Conservation (phyloP, 768 basidiomycete genomes). For the Strobilomyces confusus region DNA sequence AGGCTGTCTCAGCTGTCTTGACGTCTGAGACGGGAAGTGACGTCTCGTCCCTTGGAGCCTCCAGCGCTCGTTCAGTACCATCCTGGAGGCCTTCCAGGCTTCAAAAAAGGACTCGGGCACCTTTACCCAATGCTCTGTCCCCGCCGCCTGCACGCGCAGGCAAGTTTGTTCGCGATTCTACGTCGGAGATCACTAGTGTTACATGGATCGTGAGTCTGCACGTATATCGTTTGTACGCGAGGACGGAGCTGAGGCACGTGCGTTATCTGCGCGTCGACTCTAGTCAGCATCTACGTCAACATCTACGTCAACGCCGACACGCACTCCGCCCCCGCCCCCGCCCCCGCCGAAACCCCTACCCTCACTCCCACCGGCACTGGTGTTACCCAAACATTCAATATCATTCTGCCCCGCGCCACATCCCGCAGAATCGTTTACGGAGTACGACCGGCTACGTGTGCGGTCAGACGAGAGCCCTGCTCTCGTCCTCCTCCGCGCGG, state of each 20-base stretch:
- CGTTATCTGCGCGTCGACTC: background rate
- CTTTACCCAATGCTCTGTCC: background rate
- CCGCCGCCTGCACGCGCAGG: background rate
- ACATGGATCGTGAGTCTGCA: conserved; percentile 18
- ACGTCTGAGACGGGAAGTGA: conserved; percentile 27
- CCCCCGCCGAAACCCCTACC: too few relatives aligned
- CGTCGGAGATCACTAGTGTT: conserved; percentile 3
- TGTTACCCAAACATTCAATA: conserved; percentile 4
- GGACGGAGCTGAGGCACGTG: background rate
- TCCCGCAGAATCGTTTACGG: conserved; percentile 28
- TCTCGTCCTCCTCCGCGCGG: conserved; percentile 19
- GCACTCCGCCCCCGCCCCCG: too few relatives aligned
- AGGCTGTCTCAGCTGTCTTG: conserved; percentile 20
- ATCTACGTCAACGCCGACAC: too few relatives aligned
- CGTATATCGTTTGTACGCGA: background rate
- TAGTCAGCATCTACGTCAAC: conserved; percentile 7
- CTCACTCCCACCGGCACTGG: background rate
- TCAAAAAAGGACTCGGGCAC: conserved; percentile 17
- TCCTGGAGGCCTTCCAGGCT: conserved; percentile 12
- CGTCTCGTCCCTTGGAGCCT: conserved; percentile 1
- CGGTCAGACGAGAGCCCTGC: conserved; percentile 19
- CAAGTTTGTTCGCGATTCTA: background rate
- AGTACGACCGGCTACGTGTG: conserved; percentile 26
- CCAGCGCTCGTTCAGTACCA: background rate
- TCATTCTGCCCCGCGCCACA: conserved; percentile 24